These are phyloP conservation scores for Rhodocollybia butyracea DNA, from an alignment of 768 basidiomycete genomes.

Conservation along the genomic window DNA sequence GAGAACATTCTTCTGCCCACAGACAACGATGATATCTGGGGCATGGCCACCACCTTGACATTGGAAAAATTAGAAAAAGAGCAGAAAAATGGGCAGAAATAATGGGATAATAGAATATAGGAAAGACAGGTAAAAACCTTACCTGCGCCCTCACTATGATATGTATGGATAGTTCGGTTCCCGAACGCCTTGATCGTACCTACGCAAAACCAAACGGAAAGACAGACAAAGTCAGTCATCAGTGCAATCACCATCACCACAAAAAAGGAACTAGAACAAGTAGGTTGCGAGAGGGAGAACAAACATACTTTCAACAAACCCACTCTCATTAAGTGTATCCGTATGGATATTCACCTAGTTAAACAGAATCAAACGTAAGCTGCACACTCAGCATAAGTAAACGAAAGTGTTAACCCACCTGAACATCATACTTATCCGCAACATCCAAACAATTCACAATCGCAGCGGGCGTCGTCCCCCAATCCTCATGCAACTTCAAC, in stretches of 20 bases:
- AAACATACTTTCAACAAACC: constrained; percentile 88
- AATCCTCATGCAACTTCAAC: constrained; percentile 95
- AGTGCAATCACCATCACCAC: no score
- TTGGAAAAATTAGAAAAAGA: background rate
- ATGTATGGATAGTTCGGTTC: constrained; percentile 91
- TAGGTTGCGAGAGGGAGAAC: no score
- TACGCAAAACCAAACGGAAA: constrained; percentile 22
- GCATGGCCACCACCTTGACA: constrained; percentile 85
- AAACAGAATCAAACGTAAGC: background rate
- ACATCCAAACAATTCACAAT: constrained; percentile 78
- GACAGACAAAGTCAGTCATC: background rate
- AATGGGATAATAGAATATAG: no score
- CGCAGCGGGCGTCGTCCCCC: constrained; percentile 86
- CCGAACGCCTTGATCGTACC: constrained; percentile 90
- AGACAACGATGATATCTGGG: constrained; percentile 98
- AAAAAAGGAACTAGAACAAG: no score
- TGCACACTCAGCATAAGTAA: constrained; percentile 25
- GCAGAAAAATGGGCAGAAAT: no score
- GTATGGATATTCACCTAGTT: constrained; percentile 88
- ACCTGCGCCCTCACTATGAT: constrained; percentile 96
- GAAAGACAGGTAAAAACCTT: no score
- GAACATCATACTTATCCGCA: constrained; percentile 90
- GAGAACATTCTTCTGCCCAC: constrained; percentile 82
- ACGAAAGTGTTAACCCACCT: constrained; percentile 35
- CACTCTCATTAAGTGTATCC: constrained; percentile 96